phyloP scores from a whole-genome alignment of 169 alveolate genomes.

The Neospora caninum region DNA sequence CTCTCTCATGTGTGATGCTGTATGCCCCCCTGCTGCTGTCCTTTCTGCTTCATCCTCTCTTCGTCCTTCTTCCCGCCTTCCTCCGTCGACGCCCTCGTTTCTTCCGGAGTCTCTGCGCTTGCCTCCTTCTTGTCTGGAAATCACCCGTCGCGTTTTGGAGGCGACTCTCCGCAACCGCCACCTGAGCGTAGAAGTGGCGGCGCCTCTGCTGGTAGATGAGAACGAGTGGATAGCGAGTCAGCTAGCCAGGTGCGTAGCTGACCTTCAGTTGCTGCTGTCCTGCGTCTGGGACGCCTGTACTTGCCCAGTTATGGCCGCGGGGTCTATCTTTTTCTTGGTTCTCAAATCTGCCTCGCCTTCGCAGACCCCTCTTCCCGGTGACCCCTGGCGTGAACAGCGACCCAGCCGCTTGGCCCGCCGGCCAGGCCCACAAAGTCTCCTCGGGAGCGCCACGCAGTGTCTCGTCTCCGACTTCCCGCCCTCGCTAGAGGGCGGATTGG shows the following conservation, averaged over 20 bases:
- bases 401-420: background rate
- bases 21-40: too few species aligned
- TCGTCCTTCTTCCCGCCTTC: too few species aligned
- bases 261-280: background rate
- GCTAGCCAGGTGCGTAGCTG: background rate
- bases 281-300: conserved; percentile 32
- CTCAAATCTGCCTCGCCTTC: background rate
- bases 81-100: background rate
- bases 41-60: too few species aligned
- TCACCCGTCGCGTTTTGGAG: conserved; percentile 4
- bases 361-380: background rate
- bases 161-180: conserved; percentile 5
- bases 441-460: background rate
- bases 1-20: too few species aligned
- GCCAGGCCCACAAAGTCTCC: background rate
- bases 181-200: background rate
- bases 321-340: background rate
- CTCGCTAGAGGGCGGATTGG: background rate
- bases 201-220: conserved; percentile 7
- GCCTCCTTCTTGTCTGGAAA: background rate
- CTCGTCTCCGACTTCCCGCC: too few species aligned
- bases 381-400: background rate
- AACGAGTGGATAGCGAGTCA: conserved; percentile 9
- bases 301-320: conserved; percentile 20
- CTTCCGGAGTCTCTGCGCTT: background rate